phyloP scores from a whole-genome alignment of 257 asterid genomes.

The Solanum phureja region DNA sequence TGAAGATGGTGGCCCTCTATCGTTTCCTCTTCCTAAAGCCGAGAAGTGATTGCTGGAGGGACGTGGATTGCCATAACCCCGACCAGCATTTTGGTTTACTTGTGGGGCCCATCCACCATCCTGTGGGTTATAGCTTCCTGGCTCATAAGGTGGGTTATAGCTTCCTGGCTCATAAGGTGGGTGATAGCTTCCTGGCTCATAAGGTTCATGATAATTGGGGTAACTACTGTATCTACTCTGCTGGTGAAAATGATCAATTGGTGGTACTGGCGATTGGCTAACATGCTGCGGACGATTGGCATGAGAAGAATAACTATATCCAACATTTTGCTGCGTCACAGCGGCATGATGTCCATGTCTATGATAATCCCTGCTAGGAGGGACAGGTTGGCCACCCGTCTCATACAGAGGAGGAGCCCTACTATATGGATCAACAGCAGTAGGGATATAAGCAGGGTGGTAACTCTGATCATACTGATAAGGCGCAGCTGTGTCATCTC shows the following conservation, averaged over 20 bases:
- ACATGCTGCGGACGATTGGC: constrained; percentile 16
- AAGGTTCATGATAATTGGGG: constrained; percentile 21
- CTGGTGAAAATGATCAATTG: constrained; percentile 16
- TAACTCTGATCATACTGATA: constrained; percentile 35
- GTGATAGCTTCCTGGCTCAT: constrained; percentile 26
- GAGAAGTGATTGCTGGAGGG: constrained; percentile 54
- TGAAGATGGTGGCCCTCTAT: constrained; percentile 48
- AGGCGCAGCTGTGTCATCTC: constrained; percentile 1
- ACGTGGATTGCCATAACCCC: constrained; percentile 38
- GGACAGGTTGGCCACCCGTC: constrained; percentile 10
- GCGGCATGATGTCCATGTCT: constrained; percentile 41
- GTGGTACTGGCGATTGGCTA: constrained; percentile 19
- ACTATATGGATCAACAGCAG: constrained; percentile 19
- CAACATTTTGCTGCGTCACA: constrained; percentile 27
- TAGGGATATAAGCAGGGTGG: constrained; percentile 34
- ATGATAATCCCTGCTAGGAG: constrained; percentile 27
- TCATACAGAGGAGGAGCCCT: constrained; percentile 30
- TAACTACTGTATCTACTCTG: constrained; percentile 27
- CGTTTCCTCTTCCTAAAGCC: constrained; percentile 46
- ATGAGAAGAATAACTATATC: constrained; percentile 33
- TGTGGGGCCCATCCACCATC: constrained; percentile 28
- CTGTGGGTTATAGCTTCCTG: constrained; percentile 15
- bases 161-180: constrained; percentile 10
- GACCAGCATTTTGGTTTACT: constrained; percentile 25
- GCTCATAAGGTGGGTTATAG: constrained; percentile 1